phyloP scores from a whole-genome alignment of 163 green algal genomes.

The Trebouxiophyceae sp. region DNA sequence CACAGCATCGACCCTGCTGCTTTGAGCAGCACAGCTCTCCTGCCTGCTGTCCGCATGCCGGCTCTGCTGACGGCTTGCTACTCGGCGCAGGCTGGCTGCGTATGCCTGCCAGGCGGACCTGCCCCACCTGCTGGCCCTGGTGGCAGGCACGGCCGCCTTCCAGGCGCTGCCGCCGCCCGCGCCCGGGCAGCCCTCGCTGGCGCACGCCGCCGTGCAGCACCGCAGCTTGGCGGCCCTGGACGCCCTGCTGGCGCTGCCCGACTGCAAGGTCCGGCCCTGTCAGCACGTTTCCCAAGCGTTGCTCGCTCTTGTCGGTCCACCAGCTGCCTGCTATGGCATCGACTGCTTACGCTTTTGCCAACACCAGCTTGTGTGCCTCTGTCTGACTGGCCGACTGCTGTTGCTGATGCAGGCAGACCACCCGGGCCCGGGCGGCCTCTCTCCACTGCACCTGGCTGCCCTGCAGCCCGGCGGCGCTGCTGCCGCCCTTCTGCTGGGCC shows the following conservation, averaged over 20 bases:
- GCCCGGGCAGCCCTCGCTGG: too few relatives aligned
- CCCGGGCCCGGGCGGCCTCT: constrained; percentile 42
- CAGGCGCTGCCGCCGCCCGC: not conserved
- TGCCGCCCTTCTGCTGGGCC: not conserved
- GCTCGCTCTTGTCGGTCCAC: too few relatives aligned
- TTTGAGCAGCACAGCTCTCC: too few relatives aligned
- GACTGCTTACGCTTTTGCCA: not conserved
- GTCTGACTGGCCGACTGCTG: not conserved
- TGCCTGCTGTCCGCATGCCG: too few relatives aligned
- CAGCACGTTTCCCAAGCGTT: too few relatives aligned
- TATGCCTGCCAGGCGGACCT: not conserved
- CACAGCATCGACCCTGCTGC: too few relatives aligned
- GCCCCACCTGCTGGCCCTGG: not conserved
- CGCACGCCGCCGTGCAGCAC: not conserved
- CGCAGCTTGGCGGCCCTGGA: not conserved
- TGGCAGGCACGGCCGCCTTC: not conserved
- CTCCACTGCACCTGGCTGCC: constrained; percentile 60
- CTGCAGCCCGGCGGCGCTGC: constrained; percentile 11
- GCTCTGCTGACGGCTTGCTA: not conserved
- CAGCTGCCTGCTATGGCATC: not conserved
- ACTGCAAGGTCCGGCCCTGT: not conserved
- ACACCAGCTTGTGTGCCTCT: not conserved
- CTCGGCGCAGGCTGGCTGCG: not conserved
- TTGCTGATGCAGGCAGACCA: constrained; percentile 1
- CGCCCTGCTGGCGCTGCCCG: not conserved